Base-by-base conservation (phyloP, 1,284 basidiomycete species). In the Cutaneotrichosporon curvatum region DNA sequence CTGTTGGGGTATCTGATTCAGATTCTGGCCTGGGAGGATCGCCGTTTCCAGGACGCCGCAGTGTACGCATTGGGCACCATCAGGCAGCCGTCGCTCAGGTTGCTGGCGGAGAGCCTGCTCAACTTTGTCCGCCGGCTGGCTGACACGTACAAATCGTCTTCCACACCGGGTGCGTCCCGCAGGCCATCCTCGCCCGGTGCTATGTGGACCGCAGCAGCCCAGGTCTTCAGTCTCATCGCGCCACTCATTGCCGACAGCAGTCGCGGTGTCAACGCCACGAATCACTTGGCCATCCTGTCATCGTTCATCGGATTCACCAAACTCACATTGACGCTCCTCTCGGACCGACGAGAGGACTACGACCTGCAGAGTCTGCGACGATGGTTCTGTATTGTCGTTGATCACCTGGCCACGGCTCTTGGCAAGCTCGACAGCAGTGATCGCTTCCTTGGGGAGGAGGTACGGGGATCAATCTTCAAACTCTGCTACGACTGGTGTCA, bases 401-500 rank as follows among this genome's bases (percentile, higher is more conserved):
- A 92, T 66, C 80, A 84, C 45, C 76, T 95, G 7, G 90, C 91
- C 55, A 84, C 88, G 51, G 83, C 81, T 12, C 72, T 89, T 15
- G 81, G 82, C 5, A 79, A 79, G 35, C 72, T 87, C 22, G 82
- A 72, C 47, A 81, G 84, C 51, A 81, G 81, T 2, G 87, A 89
- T 48, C 76, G 82, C 2, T 87, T 87, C 65, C 81, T 88, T 45
- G 81, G 85, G 4, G 74, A 79, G 8, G 81, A 87, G 45, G 82
- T 83, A 70, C 82, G 89, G 58, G 75, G 90, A 8, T 79, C 82
- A 8, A 74, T 96, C 41, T 95, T 88, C 70, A 80, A 84, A 37
- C 74, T 90, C 35, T 92, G 90, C 60, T 86, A 90, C 66, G 90
- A 94, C 58, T 96, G 92, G 92, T 94, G 91, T 66, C 82, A 86